Evolutionary conservation across 768 basidiomycete genomes (phyloP), one percentile per base, ranked within the genome.

Genomic region (Podaxis pistillaris): DNA sequence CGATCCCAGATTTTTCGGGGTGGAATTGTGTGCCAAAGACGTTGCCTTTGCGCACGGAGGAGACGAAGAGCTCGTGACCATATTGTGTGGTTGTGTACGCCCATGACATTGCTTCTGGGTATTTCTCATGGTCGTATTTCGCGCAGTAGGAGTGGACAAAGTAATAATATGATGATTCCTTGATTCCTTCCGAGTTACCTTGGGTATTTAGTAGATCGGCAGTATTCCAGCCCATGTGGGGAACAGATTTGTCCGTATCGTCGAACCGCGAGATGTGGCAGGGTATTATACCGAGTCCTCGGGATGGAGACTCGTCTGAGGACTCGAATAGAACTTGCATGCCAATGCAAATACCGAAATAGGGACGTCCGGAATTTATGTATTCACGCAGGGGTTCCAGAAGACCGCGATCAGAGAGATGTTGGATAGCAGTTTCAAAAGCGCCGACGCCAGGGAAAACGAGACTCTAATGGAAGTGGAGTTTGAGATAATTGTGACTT

Each of bases 261-360:
- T 80, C 76, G 70, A 99, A 98, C 13, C 79, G 77, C 60, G 85
- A 83, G 68, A 98, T 92, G n/a, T 81, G 79, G 67, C 79, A 87
- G n/a, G 93, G 90, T 65, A 99, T 88, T 66, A 94, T 74, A 17
- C 87, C 91, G 22, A 98, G 82, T n/a, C 96, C 96, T n/a, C 69
- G 73, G 28, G 78, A 76, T 15, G 85, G 82, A 13, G 89, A 88
- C 78, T 99, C 97, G 64, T 84, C 77, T 15, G 96, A 98, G 13
- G 90, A 87, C 62, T 84, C 78, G 77, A 94, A 98, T 64, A 99
- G 91, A 62, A 97, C 86, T 75, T 99, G 97, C 88, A 99, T 90
- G 69, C 97, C 97, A 70, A 99, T 93, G 78, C 97, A 99, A 79
- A 99, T 98, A 41, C 94, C 94, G 75, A 97, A 93, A 76, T 97